phyloP scores from a whole-genome alignment of 208 protist genomes.

The Acanthamoeba sp. region DNA sequence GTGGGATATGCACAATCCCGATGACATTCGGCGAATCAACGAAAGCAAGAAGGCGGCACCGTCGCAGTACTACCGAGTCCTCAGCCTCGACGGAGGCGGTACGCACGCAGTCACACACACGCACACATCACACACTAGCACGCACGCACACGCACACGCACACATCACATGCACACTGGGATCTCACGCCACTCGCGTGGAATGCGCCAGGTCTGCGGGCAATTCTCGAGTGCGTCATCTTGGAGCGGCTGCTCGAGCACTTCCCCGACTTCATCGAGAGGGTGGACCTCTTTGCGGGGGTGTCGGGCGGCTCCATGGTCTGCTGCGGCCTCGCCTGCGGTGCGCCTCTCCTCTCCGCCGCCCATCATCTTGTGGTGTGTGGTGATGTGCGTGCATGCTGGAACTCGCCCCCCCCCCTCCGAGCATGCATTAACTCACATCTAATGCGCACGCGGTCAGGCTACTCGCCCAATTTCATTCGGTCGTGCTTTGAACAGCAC shows the following conservation, averaged over 20 bases:
- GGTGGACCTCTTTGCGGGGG: slow-evolving; percentile 45
- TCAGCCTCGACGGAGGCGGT: slow-evolving; percentile 33
- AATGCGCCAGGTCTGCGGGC: slow-evolving; percentile 23
- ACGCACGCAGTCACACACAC: not conserved
- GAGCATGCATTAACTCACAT: not conserved
- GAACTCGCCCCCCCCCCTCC: too few relatives aligned
- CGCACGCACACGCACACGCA: too few relatives aligned
- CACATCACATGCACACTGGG: too few relatives aligned
- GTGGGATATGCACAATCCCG: slow-evolving; percentile 26
- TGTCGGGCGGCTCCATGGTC: slow-evolving; percentile 56
- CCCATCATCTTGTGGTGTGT: not conserved
- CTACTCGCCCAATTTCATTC: slow-evolving; percentile 7
- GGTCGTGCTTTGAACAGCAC: not conserved
- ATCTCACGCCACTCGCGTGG: too few relatives aligned
- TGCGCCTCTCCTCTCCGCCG: not conserved
- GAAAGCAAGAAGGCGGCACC: not conserved
- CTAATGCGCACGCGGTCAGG: not conserved
- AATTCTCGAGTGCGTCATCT: slow-evolving; percentile 17
- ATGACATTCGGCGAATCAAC: not conserved
- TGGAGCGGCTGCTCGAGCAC: not conserved
- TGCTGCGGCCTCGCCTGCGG: slow-evolving; percentile 12
- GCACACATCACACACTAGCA: too few relatives aligned
- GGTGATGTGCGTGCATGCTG: too few relatives aligned
- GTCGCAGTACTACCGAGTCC: not conserved
- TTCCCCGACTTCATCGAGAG: slow-evolving; percentile 35